phyloP scores from a whole-genome alignment of 2,329 filamentous ascomycete genomes.

The Fusarium acutatum region DNA sequence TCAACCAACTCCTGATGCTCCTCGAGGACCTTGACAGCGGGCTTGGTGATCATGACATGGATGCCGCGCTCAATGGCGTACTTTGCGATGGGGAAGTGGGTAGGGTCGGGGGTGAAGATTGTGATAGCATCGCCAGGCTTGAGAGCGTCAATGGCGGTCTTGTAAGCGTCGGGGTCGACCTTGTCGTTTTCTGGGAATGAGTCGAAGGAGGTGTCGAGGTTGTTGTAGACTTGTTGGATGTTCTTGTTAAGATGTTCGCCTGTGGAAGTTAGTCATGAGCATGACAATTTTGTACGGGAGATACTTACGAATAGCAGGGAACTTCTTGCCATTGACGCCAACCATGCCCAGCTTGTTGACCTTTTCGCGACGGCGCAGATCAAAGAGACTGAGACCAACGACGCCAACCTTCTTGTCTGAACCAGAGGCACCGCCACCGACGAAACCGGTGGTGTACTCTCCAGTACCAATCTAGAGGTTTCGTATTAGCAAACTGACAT shows the following conservation, averaged over 20 bases:
- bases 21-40: constrained; percentile 83
- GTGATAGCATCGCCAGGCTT: constrained; percentile 87
- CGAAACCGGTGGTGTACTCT: constrained; percentile 96
- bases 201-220: constrained; percentile 84
- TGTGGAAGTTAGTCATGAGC: constrained; percentile 45
- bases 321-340: constrained; percentile 88
- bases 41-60: constrained; percentile 94
- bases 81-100: constrained; percentile 89
- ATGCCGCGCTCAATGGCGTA: constrained; percentile 90
- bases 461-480: constrained; percentile 80
- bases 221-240: constrained; percentile 88
- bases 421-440: constrained; percentile 80
- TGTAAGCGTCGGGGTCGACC: constrained; percentile 84
- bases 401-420: constrained; percentile 98
- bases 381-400: constrained; percentile 88
- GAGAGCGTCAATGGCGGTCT: constrained; percentile 84
- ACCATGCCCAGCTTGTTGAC: constrained; percentile 89
- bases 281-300: not conserved
- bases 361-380: constrained; percentile 87
- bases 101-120: constrained; percentile 94
- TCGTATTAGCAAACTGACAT: not conserved
- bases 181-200: constrained; percentile 81
- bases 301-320: constrained; percentile 83
- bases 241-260: constrained; percentile 87
- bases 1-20: constrained; percentile 82